These are phyloP conservation scores for Ananas comosus DNA, from an alignment of 176 grass and related monocot genomes.

Conservation along the genomic window DNA sequence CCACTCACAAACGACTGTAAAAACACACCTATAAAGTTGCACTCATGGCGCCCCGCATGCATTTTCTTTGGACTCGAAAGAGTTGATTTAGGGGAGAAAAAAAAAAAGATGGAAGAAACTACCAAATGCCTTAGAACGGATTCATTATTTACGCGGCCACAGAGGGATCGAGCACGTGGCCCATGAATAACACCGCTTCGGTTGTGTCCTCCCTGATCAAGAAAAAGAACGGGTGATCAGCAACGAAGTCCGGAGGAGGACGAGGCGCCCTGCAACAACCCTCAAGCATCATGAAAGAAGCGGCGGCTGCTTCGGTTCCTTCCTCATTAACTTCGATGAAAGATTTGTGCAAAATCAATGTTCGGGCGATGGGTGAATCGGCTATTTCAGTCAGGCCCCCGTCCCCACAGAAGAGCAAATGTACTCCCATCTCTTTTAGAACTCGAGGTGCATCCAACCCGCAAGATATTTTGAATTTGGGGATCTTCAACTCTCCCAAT, in stretches of 20 bases:
- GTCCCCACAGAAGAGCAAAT: conserved; percentile 21
- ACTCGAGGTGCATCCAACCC: conserved; percentile 19
- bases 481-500: conserved; percentile 33
- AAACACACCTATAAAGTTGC: too few relatives aligned
- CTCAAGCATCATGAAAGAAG: neutral
- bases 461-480: conserved; percentile 49
- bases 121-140: too few relatives aligned
- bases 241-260: conserved; percentile 14
- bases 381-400: conserved; percentile 46
- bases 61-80: too few relatives aligned
- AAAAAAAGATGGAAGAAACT: too few relatives aligned
- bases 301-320: conserved; percentile 42
- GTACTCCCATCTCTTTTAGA: conserved; percentile 29
- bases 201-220: conserved; percentile 24
- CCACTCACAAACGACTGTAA: too few relatives aligned
- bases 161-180: conserved; percentile 19
- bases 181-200: conserved; percentile 13
- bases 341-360: conserved; percentile 33
- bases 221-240: conserved; percentile 28
- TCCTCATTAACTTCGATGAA: conserved; percentile 62
- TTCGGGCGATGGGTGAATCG: neutral
- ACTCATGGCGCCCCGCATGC: too few relatives aligned
- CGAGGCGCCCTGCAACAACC: neutral
- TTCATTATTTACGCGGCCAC: too few relatives aligned
- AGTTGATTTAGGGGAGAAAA: too few relatives aligned